A percentile compares a stretch with the other conserved stretches of the same genome.
Evolutionary conservation across 345 rosid genomes (phyloP).

Genomic region (Hirschfeldia incana): DNA sequence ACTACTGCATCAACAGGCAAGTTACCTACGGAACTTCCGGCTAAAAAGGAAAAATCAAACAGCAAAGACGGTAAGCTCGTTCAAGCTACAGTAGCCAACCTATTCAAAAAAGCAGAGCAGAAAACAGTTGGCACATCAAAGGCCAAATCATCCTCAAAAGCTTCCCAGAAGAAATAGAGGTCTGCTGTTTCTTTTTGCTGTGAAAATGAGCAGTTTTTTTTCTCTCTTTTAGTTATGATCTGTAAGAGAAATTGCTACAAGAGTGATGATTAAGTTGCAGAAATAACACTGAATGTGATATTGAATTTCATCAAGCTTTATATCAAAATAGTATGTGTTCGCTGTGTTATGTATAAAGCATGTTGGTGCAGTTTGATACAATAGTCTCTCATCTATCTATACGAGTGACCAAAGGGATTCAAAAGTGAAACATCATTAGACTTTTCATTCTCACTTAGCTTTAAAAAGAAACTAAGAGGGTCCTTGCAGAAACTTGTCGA

Average conservation of each 20-base stretch:
- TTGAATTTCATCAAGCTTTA: neutral
- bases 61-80: slow-evolving; percentile 56
- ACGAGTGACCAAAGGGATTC: neutral
- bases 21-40: slow-evolving; percentile 32
- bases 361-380: slow-evolving; percentile 7
- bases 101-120: slow-evolving; percentile 71
- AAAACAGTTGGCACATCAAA: slow-evolving; percentile 41
- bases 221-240: slow-evolving; percentile 8
- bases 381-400: slow-evolving; percentile 15
- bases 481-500: slow-evolving; percentile 49
- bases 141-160: slow-evolving; percentile 25
- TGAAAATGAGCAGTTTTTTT: slow-evolving; percentile 13
- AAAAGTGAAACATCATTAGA: too few species aligned
- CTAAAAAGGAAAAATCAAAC: slow-evolving; percentile 37
- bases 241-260: neutral
- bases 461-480: slow-evolving; percentile 20
- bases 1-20: slow-evolving; percentile 37
- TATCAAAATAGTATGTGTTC: neutral
- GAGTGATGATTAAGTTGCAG: neutral
- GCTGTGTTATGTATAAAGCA: slow-evolving; percentile 8
- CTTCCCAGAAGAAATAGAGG: slow-evolving; percentile 11
- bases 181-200: slow-evolving; percentile 10
- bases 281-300: neutral
- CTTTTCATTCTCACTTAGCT: neutral
- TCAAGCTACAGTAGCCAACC: slow-evolving; percentile 71